Percentiles rank a stretch among this genome's conserved stretches.
phyloP scores from a whole-genome alignment of 2,329 filamentous ascomycete species.

The Ceratocystis lukuohia region DNA sequence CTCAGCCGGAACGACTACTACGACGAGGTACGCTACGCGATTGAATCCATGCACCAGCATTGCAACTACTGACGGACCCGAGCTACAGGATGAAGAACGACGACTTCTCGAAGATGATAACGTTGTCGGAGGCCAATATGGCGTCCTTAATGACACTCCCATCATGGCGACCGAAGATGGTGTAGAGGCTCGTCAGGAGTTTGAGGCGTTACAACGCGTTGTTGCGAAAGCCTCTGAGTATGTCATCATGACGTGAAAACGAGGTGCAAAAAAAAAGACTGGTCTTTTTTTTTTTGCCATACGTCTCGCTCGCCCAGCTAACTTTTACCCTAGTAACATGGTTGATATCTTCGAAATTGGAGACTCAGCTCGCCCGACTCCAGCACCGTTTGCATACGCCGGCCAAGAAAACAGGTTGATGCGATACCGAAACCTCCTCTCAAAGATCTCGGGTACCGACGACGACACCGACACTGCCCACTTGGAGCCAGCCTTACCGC shows the following conservation, averaged over 20 bases:
- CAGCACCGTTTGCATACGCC: conserved; percentile 34
- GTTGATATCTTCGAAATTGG: conserved; percentile 54
- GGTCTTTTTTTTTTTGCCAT: background rate
- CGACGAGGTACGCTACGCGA: conserved; percentile 11
- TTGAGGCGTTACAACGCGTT: conserved; percentile 49
- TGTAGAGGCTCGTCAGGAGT: conserved; percentile 49
- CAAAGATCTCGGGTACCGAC: conserved; percentile 41
- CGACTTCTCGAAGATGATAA: conserved; percentile 49
- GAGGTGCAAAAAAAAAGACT: conserved; percentile 11
- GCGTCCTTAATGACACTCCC: conserved; percentile 46
- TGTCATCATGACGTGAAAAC: conserved; percentile 21
- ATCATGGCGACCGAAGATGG: conserved; percentile 44
- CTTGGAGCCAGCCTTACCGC: conserved; percentile 31
- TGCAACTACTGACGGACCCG: background rate
- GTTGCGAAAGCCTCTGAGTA: conserved; percentile 53
- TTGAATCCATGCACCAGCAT: background rate
- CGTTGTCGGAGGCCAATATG: conserved; percentile 45
- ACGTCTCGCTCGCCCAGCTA: conserved; percentile 10
- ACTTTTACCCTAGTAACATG: conserved; percentile 39
- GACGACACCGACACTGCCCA: conserved; percentile 31
- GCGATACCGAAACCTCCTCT: conserved; percentile 48
- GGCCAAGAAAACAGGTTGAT: conserved; percentile 43
- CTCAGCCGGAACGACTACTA: conserved; percentile 9
- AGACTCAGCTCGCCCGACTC: conserved; percentile 29
- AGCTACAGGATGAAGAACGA: conserved; percentile 40